phyloP scores from a whole-genome alignment of 2,329 filamentous ascomycete species.

The Penicillium sp. region DNA sequence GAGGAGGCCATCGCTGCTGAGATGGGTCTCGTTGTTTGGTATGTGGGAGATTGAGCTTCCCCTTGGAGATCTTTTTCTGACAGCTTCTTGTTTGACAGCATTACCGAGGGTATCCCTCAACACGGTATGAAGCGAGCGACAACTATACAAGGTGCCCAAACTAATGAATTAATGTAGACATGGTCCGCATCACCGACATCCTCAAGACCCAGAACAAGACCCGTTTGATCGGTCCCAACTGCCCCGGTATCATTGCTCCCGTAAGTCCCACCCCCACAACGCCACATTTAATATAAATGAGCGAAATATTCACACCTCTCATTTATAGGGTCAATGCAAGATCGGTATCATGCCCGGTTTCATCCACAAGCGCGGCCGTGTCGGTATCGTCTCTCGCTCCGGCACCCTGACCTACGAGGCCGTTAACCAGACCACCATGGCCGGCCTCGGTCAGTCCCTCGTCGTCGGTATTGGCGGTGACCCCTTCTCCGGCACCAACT shows the following conservation, averaged over 20 bases:
- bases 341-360: constrained; percentile 99
- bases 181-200: constrained; percentile 98
- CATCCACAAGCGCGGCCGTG: constrained; percentile 98
- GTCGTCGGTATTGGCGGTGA: constrained; percentile 98
- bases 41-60: constrained; percentile 22
- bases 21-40: constrained; percentile 89
- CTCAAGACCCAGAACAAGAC: constrained; percentile 98
- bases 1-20: constrained; percentile 94
- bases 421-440: constrained; percentile 98
- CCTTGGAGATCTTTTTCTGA: constrained; percentile 11
- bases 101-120: constrained; percentile 96
- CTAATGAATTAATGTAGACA: constrained; percentile 58
- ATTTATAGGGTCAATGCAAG: constrained; percentile 83
- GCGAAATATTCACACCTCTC: constrained; percentile 11
- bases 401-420: constrained; percentile 99
- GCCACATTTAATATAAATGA: neutral
- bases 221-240: constrained; percentile 94
- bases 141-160: neutral
- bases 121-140: constrained; percentile 63
- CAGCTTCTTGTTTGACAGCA: constrained; percentile 46
- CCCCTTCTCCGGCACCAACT: constrained; percentile 98
- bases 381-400: constrained; percentile 97
- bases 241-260: constrained; percentile 89
- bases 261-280: constrained; percentile 40
- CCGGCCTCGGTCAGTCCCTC: constrained; percentile 93